Evolutionary conservation across 148 eudicot genomes (phyloP), one percentile per base, ranked within the genome.

Genomic region (Fallopia convolvulus): DNA sequence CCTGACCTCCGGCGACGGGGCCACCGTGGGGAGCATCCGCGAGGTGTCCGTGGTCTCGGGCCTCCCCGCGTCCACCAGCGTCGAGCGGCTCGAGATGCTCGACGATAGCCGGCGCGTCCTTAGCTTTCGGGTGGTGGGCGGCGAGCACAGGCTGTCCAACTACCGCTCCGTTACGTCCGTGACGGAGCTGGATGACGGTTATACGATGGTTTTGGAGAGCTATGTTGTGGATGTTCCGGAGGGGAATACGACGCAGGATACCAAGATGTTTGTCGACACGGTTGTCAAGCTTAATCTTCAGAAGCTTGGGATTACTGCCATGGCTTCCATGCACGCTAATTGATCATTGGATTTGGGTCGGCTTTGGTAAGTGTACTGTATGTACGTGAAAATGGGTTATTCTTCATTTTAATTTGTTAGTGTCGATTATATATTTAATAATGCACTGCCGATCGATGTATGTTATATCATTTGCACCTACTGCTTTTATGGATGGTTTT

Each of bases 221-320:
- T 93, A 93, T 74, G 78, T 89, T 14, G 98, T 93, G 9, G 98
- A 93, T 70, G 91, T 93, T 65, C 98, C 98, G 20, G 86, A 86
- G 20, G 98, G 98, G 48, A 93, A 93, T 13, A 87, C 92, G 0
- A 91, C 84, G 10, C 89, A 85, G 68, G 98, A 93, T 71, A 93
- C 98, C 0, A 93, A 91, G 84, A 93, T 93, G 98, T 93, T 93
- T 79, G 89, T 86, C 30, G 98, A 93, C 52, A 93, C 98, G 0
- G 98, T 93, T 12, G 93, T 93, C 70, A 90, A 87, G 81, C 81
- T 93, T 79, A 93, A 93, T 42, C 87, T 90, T 21, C 98, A 93
- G 77, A 93, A 91, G 83, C 92, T 93, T 56, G 89, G 88, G 3
- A 87, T 89, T 32, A 82, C 89, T 78, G 93, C 93, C 53, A 72